These are phyloP conservation scores for Atractiella rhizophila DNA, from an alignment of 768 basidiomycete genomes.

Conservation along the genomic window DNA sequence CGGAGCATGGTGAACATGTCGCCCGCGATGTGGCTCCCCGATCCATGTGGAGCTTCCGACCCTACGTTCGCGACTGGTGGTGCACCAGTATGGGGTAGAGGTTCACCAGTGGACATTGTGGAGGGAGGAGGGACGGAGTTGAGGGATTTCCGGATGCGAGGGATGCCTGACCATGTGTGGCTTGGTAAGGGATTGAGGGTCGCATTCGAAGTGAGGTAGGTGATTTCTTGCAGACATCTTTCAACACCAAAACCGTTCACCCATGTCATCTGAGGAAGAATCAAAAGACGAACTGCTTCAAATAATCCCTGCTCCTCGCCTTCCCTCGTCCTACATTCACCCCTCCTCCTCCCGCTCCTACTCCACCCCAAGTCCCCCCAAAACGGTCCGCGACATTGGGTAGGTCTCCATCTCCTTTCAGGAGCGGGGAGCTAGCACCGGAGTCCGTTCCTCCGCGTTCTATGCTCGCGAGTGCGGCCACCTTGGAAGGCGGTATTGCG, in stretches of 20 bases:
- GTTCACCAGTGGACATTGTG: background rate
- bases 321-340: slow-evolving; percentile 87
- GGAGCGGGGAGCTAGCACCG: background rate
- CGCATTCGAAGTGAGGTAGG: slow-evolving; percentile 85
- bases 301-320: slow-evolving; percentile 78
- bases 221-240: slow-evolving; percentile 91
- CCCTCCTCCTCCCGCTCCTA: slow-evolving; percentile 29
- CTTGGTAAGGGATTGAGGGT: slow-evolving; percentile 58
- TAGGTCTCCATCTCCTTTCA: background rate
- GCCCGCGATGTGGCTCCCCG: background rate
- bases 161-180: slow-evolving; percentile 10
- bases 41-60: background rate
- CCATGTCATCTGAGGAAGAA: slow-evolving; percentile 1
- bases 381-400: slow-evolving; percentile 6
- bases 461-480: background rate
- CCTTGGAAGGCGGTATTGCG: background rate
- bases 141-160: slow-evolving; percentile 7
- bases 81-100: too few species aligned
- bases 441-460: background rate
- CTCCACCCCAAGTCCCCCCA: background rate
- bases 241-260: slow-evolving; percentile 3
- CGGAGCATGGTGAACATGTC: background rate
- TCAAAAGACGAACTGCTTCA: slow-evolving; percentile 53
- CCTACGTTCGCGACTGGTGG: too few species aligned
- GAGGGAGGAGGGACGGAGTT: background rate